Evolutionary conservation across 129 eudicot species (phyloP).

Genomic region (Kitagawia praeruptora): DNA sequence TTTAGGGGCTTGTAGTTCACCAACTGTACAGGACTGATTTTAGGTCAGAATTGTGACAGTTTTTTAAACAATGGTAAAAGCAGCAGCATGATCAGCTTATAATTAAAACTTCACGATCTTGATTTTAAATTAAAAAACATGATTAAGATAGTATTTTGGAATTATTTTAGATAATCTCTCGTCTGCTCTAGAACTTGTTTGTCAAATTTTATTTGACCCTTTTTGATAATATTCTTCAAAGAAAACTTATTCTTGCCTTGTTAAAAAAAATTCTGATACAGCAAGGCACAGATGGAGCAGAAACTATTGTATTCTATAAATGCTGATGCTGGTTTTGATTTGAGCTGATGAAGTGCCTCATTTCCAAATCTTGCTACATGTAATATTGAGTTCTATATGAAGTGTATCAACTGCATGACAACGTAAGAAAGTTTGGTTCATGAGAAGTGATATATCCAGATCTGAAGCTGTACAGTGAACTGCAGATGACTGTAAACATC

Average conservation of each 20-base stretch:
- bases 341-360: constrained; percentile 39
- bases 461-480: constrained; percentile 5
- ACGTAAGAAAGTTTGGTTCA: neutral
- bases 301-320: constrained; percentile 87
- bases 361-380: constrained; percentile 9
- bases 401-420: neutral
- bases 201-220: neutral
- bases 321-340: constrained; percentile 94
- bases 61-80: neutral
- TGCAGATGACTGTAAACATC: constrained; percentile 1
- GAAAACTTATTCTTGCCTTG: neutral
- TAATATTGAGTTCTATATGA: neutral
- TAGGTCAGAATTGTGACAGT: neutral
- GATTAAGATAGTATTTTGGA: neutral
- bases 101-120: neutral
- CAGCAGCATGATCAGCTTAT: neutral
- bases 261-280: constrained; percentile 22
- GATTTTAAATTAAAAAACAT: neutral
- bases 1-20: neutral
- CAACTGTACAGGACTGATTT: neutral
- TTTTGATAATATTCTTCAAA: neutral
- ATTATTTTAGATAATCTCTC: neutral
- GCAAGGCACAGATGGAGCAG: constrained; percentile 91
- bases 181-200: neutral
- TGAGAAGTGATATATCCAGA: neutral